Conservation (phyloP, 148 eudicot species). For the Salicornia ramosissima region DNA sequence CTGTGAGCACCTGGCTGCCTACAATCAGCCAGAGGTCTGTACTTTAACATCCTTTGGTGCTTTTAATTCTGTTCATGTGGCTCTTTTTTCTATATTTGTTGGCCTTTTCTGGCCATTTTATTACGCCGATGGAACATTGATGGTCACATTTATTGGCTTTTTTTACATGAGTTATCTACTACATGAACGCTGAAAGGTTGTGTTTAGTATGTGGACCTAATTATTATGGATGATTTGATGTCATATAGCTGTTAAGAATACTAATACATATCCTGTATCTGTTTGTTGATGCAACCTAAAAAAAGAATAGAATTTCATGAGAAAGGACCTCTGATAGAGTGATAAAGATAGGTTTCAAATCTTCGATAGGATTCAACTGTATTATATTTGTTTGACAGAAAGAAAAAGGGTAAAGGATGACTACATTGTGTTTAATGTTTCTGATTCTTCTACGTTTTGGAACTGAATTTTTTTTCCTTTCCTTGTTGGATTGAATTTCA, state of each 20-base stretch:
- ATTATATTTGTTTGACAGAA: too few relatives aligned
- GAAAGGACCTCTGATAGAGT: neutral
- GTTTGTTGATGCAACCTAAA: neutral
- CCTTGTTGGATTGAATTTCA: constrained; percentile 34
- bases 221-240: neutral
- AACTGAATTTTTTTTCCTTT: neutral
- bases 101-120: neutral
- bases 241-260: neutral
- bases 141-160: neutral
- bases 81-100: neutral
- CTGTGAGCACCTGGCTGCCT: constrained; percentile 83
- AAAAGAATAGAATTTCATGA: neutral
- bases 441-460: neutral
- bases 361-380: neutral
- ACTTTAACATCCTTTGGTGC: constrained; percentile 1
- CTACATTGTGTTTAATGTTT: neutral
- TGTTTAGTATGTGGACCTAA: neutral
- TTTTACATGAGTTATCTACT: neutral
- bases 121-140: neutral
- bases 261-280: neutral
- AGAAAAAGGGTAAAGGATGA: neutral
- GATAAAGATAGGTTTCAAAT: neutral
- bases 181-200: neutral
- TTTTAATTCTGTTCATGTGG: neutral
- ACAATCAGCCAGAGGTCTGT: constrained; percentile 93